Evolutionary conservation across 805 yeast species (phyloP).

Genomic region (Phaffomyces thermotolerans): DNA sequence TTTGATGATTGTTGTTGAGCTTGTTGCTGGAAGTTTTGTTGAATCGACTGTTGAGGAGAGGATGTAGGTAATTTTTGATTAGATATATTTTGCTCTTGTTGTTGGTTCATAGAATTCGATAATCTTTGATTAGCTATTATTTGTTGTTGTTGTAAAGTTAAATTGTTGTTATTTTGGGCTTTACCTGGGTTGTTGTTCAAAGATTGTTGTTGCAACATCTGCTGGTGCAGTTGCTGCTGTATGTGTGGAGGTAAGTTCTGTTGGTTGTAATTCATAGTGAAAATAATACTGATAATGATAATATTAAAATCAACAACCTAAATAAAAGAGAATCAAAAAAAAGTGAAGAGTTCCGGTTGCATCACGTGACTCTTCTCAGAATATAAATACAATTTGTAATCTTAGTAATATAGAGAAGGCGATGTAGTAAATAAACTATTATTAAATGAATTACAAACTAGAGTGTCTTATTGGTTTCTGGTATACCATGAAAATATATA

Average conservation of each 20-base stretch:
- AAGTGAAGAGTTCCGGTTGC: too few species aligned
- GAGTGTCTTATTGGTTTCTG: too few species aligned
- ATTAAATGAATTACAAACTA: too few species aligned
- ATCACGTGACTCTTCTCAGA: too few species aligned
- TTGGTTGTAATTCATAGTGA: slow-evolving; percentile 7
- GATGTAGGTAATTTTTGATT: background rate
- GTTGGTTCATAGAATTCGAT: slow-evolving; percentile 16
- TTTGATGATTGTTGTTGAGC: slow-evolving; percentile 16
- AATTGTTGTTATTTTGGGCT: slow-evolving; percentile 7
- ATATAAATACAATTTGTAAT: too few species aligned
- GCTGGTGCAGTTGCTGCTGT: slow-evolving; percentile 19
- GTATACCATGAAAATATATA: too few species aligned
- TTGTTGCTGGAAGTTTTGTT: background rate
- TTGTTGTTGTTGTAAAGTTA: slow-evolving; percentile 18
- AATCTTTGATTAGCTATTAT: slow-evolving; percentile 18
- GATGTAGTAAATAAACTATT: too few species aligned
- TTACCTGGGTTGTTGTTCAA: slow-evolving; percentile 10
- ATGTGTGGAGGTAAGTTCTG: slow-evolving; percentile 14
- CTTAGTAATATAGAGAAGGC: too few species aligned
- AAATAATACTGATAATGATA: too few species aligned
- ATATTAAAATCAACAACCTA: too few species aligned
- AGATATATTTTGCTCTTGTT: slow-evolving; percentile 4
- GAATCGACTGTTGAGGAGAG: background rate
- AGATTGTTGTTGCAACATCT: slow-evolving; percentile 8
- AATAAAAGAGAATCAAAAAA: too few species aligned